A percentile compares a stretch with the other conserved stretches of the same genome.
Evolutionary conservation across 225 moss, liverwort and hornwort species (phyloP).

Genomic region (Climacium dendroides): DNA sequence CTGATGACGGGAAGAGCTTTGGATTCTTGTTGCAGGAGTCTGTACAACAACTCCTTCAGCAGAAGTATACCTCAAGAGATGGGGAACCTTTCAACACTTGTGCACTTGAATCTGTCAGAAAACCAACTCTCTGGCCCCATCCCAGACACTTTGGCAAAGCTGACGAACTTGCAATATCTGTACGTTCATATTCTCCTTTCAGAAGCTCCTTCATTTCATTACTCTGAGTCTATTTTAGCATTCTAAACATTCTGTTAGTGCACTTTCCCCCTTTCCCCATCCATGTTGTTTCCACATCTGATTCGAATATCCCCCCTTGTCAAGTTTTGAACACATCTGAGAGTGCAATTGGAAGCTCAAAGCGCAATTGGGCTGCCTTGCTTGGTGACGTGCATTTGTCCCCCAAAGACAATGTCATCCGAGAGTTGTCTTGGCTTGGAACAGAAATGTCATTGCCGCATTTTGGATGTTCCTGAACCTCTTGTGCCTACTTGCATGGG

Average conservation of each 20-base stretch:
- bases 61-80: neutral
- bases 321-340: neutral
- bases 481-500: neutral
- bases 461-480: neutral
- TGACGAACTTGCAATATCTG: neutral
- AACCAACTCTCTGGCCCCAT: neutral
- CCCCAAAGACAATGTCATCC: neutral
- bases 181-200: neutral
- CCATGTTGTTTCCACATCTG: neutral
- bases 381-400: too few species aligned
- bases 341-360: neutral
- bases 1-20: neutral
- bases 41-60: neutral
- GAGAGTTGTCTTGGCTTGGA: neutral
- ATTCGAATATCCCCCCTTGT: neutral
- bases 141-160: neutral
- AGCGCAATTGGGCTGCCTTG: too few species aligned
- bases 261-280: neutral
- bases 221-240: neutral
- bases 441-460: neutral
- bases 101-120: neutral
- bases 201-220: neutral
- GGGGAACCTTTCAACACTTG: neutral
- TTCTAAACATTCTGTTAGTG: too few species aligned
- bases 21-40: neutral